Evolutionary conservation across 768 basidiomycete genomes (phyloP), one percentile per base, ranked within the genome.

Genomic region (Phanerochaete carnosa): DNA sequence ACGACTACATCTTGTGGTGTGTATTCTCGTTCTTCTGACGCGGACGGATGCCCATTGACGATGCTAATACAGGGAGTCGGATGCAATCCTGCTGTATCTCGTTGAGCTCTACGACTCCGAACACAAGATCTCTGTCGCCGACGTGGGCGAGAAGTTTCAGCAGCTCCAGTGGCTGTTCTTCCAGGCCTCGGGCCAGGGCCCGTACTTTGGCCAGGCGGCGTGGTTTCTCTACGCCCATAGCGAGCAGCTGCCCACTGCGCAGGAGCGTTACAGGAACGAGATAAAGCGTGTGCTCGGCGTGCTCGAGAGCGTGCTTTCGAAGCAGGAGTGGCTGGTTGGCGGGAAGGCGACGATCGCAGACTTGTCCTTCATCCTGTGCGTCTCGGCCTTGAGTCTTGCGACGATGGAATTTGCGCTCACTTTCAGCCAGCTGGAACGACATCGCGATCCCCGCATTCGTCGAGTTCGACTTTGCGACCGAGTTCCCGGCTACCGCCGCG

Each of bases 81-180:
- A 73, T 49, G 79, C 79, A 49, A 79, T 82, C 62, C 57, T 80
- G 35, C 65, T 76, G 9, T 81, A 79, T 68, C 70, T 82, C 50
- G 69, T 68, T n/a, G 75, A 79, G 61, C 70, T 73, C 59, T 81
- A 80, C 63, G 82, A 83, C 68, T 65, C 61, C 19, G 77, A 78
- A 33, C 64, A 72, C 68, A 76, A 75, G 69, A 55, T 70, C 49
- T 64, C 65, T 26, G 59, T 65, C 26, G 23, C 51, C 2, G 59
- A 52, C 37, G 55, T 35, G 2, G 60, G 62, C n/a, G 67, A 67
- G 9, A 65, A 67, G 62, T 59, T 35, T 55, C 15, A n/a, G 13
- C 55, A 65, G 45, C 59, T 75, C 19, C 77, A 76, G 66, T 80
- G 78, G 80, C 76, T 81, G 51, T 77, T 79, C 70, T 81, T 79